Evolutionary conservation across 768 basidiomycete species (phyloP), one percentile per base, ranked within the genome.

Genomic region (Leccinum longicurvipes): DNA sequence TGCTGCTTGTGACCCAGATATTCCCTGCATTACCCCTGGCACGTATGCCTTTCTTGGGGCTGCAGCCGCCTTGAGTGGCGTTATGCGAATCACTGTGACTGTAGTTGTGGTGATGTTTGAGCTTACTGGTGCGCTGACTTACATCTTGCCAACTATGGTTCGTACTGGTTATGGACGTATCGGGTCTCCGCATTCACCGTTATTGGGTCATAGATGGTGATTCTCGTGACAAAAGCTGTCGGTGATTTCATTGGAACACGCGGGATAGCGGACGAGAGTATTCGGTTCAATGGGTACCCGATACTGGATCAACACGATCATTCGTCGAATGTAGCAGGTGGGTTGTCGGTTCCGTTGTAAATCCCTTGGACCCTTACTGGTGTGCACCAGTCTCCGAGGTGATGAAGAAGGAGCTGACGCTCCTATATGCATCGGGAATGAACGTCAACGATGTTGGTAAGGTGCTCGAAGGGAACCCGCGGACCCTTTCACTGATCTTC

Each of bases 21-120:
- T 89, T 15, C 96, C 95, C 1, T 99, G 97, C 62, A 98, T 99
- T 65, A 98, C 97, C 0, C 96, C 97, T 0, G 97, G 97, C 19
- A 98, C 96, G 9, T 98, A 99, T 72, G 97, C 97, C 2, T 93
- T 98, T 66, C 79, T 99, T 12, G 97, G 97, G 6, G 97, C 97
- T 1, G 97, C 97, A 4, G 97, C 97, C 6, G 91, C 94, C 14
- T 76, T 99, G 41, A 94, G 97, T 53, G 96, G 97, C 31, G 86
- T 98, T 51, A 99, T 98, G 82, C 83, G 95, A 63, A 91, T 98
- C 55, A 99, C 97, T 0, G 93, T 98, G 25, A 93, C 95, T 0
- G 94, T 99, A 6, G 97, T 98, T 8, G 97, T 98, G 32, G 95
- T 99, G 72, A 98, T 99, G 94, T 98, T 98, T 69, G 96, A 98